Evolutionary conservation across 2,329 filamentous ascomycete species (phyloP), one percentile per base, ranked within the genome.

Genomic region (Venturiaceae sp.): DNA sequence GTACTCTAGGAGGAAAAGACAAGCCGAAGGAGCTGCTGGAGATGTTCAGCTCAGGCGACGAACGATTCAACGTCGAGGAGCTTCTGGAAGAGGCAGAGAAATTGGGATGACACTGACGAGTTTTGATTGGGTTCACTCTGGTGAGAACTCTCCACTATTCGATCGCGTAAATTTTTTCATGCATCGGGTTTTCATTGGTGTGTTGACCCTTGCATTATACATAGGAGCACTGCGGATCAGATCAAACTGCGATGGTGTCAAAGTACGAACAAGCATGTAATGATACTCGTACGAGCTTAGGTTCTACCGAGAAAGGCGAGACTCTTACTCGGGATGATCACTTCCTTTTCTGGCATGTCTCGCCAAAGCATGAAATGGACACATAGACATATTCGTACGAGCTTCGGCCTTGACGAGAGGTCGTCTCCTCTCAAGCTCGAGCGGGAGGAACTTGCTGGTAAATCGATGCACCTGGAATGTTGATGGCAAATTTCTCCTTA

Each of bases 51-150:
- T 79, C 76, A 23, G 94, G 92, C 0, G 91, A 96, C 73, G 75
- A 76, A 60, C 78, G 78, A 56, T 99, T 99, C 69, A 90, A 83
- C 64, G 80, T 99, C 6, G 88, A 96, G 71, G 85, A 86, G 71
- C 71, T 99, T 67, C 73, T 99, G 61, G 90, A 95, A 64, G 92
- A 97, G 78, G 86, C 90, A 0, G 92, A 97, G 80, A 90, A 85
- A 73, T 75, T 95, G 30, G 50, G 36, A 47, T 59, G 41, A 50
- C 19, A 16, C 26, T 16, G 19, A 50, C 13, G 23, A n/a, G 26
- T 44, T 3, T 13, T 34, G 37, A 5, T 28, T 32, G 37, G n/a
- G 2, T 28, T 21, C 28, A 56, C 14, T 14, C 19, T n/a, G 54
- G 37, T 56, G 21, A 44, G 54, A 32, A 34, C 33, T 34, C 33